Evolutionary conservation across 2,329 filamentous ascomycete genomes (phyloP).

Genomic region (Aspergillus oerlinghausenensis): DNA sequence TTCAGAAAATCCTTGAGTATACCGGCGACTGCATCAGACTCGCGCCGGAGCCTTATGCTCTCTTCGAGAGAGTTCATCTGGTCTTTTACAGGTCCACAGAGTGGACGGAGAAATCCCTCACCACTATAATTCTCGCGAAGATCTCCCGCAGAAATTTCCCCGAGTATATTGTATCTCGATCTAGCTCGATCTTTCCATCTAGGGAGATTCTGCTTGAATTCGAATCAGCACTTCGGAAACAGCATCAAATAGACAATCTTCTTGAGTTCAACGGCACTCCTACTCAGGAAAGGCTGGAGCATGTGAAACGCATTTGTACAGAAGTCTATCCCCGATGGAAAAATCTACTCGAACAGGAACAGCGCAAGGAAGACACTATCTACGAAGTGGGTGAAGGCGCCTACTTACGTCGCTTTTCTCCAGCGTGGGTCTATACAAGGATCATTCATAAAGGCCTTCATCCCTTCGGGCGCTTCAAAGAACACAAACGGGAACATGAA

Average conservation of each 20-base stretch:
- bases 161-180: constrained; percentile 82
- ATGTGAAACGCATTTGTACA: constrained; percentile 68
- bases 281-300: constrained; percentile 59
- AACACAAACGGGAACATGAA: constrained; percentile 70
- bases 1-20: constrained; percentile 69
- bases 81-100: constrained; percentile 95
- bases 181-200: constrained; percentile 80
- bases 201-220: constrained; percentile 76
- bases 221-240: constrained; percentile 76
- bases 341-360: constrained; percentile 65
- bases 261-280: constrained; percentile 74
- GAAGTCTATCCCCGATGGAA: constrained; percentile 78
- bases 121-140: constrained; percentile 87
- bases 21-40: constrained; percentile 83
- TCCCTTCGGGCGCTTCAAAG: constrained; percentile 75
- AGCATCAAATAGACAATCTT: constrained; percentile 74
- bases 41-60: constrained; percentile 63
- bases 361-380: constrained; percentile 67
- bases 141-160: constrained; percentile 86
- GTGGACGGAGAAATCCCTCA: constrained; percentile 96
- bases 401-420: constrained; percentile 84
- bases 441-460: constrained; percentile 84
- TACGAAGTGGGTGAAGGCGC: constrained; percentile 81
- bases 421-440: constrained; percentile 87
- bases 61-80: constrained; percentile 91